Conservation (phyloP, 2,329 filamentous ascomycete genomes). For the Trichocomaceae sp. region DNA sequence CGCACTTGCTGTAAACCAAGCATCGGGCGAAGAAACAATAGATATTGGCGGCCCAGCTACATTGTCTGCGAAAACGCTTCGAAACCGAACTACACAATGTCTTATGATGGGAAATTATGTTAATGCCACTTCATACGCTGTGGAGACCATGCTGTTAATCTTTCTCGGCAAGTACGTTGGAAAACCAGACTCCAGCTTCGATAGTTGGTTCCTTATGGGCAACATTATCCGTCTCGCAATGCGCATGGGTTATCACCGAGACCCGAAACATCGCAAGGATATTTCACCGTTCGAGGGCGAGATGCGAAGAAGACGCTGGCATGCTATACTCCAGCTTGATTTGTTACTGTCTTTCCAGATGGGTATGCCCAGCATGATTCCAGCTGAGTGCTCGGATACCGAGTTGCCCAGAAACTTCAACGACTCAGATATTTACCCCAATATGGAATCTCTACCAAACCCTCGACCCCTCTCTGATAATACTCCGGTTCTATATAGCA, state of each 20-base stretch:
- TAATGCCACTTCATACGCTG: conserved; percentile 44
- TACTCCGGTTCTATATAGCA: conserved; percentile 36
- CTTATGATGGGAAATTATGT: conserved; percentile 49
- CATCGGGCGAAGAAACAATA: background rate
- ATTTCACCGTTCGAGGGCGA: conserved; percentile 50
- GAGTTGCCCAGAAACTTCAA: conserved; percentile 48
- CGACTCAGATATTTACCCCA: conserved; percentile 52
- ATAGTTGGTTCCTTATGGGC: conserved; percentile 46
- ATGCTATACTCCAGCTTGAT: conserved; percentile 46
- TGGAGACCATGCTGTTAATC: conserved; percentile 50
- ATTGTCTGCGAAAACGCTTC: conserved; percentile 6
- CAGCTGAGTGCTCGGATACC: conserved; percentile 53
- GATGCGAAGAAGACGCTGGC: conserved; percentile 33
- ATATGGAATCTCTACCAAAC: conserved; percentile 43
- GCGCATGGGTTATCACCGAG: conserved; percentile 52
- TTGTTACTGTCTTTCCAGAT: conserved; percentile 54
- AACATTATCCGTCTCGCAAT: conserved; percentile 50
- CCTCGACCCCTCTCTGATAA: conserved; percentile 46
- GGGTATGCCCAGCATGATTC: conserved; percentile 54
- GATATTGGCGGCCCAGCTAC: background rate
- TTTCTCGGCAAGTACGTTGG: conserved; percentile 48
- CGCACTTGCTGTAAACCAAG: conserved; percentile 4
- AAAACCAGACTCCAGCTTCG: conserved; percentile 47
- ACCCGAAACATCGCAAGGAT: conserved; percentile 43
- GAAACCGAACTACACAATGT: conserved; percentile 41